Percentiles rank a stretch among this genome's conserved stretches.
Evolutionary conservation across 2,329 filamentous ascomycete species (phyloP).

Genomic region (Fusarium agapanthi): DNA sequence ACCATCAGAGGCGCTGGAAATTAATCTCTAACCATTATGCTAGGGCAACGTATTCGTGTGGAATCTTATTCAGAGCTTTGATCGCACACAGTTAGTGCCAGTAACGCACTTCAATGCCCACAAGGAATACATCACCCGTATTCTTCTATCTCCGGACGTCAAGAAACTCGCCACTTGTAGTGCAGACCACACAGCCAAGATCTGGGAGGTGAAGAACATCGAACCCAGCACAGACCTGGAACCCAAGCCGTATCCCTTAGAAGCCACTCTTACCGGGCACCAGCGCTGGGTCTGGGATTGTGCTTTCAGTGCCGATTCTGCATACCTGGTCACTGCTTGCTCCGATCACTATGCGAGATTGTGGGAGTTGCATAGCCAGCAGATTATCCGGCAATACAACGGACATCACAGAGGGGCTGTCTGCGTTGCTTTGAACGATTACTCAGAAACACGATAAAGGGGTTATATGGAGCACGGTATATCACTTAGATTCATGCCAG

Average conservation of each 20-base stretch:
- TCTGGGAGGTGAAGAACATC: slow-evolving; percentile 89
- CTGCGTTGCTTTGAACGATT: slow-evolving; percentile 92
- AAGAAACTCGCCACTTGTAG: slow-evolving; percentile 94
- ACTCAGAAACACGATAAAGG: slow-evolving; percentile 65
- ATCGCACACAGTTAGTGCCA: slow-evolving; percentile 84
- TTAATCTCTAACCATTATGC: neutral
- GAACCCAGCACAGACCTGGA: slow-evolving; percentile 56
- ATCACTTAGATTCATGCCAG: slow-evolving; percentile 20
- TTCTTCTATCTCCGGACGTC: slow-evolving; percentile 91
- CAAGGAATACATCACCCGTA: slow-evolving; percentile 90
- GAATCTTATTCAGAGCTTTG: slow-evolving; percentile 85
- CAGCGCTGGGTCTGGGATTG: slow-evolving; percentile 99
- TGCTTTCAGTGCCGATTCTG: slow-evolving; percentile 91
- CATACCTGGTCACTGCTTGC: slow-evolving; percentile 92
- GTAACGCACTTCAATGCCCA: slow-evolving; percentile 91
- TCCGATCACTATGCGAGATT: slow-evolving; percentile 92
- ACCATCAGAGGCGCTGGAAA: no score
- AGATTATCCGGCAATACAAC: slow-evolving; percentile 94
- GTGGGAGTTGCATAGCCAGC: slow-evolving; percentile 88
- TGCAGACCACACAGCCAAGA: slow-evolving; percentile 92
- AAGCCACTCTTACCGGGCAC: slow-evolving; percentile 88
- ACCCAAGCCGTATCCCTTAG: slow-evolving; percentile 75
- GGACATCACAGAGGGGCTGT: slow-evolving; percentile 92
- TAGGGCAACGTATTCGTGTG: slow-evolving; percentile 98
- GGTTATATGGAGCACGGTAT: slow-evolving; percentile 5